These are phyloP conservation scores for Tetrapisispora arboricola DNA, from an alignment of 805 yeast genomes.

Conservation along the genomic window DNA sequence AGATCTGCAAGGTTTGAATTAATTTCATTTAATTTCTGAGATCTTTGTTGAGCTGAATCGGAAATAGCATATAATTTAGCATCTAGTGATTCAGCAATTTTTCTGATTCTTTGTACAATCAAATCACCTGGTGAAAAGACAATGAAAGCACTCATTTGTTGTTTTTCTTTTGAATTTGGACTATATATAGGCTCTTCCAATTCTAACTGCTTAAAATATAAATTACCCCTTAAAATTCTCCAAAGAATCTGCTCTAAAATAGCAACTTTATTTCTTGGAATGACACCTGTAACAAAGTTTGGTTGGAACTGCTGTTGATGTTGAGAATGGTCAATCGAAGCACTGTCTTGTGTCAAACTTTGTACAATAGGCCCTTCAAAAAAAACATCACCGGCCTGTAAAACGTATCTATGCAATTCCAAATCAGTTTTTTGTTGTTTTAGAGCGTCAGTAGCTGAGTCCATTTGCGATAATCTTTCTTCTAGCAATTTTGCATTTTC, in stretches of 20 bases:
- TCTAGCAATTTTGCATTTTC: constrained; percentile 59
- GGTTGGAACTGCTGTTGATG: constrained; percentile 1
- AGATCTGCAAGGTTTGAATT: constrained; percentile 38
- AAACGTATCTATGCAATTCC: constrained; percentile 49
- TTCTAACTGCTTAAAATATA: constrained; percentile 50
- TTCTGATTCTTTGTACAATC: constrained; percentile 47
- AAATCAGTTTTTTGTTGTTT: constrained; percentile 45
- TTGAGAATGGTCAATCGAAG: constrained; percentile 3
- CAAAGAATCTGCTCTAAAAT: constrained; percentile 61
- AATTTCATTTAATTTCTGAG: constrained; percentile 30
- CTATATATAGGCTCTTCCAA: constrained; percentile 49
- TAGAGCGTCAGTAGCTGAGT: constrained; percentile 56
- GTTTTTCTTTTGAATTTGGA: constrained; percentile 37
- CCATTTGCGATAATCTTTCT: constrained; percentile 60
- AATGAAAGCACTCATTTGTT: constrained; percentile 51
- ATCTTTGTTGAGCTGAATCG: constrained; percentile 30
- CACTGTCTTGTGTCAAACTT: constrained; percentile 3
- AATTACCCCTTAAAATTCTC: constrained; percentile 67
- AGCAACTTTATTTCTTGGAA: constrained; percentile 47
- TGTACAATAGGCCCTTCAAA: constrained; percentile 24
- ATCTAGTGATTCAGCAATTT: constrained; percentile 61
- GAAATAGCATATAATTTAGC: constrained; percentile 52
- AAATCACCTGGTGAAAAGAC: constrained; percentile 62
- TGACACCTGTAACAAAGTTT: constrained; percentile 56
- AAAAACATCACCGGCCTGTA: constrained; percentile 40